phyloP scores from a whole-genome alignment of 495 filamentous ascomycete species.

The Trichoderma parareesei region DNA sequence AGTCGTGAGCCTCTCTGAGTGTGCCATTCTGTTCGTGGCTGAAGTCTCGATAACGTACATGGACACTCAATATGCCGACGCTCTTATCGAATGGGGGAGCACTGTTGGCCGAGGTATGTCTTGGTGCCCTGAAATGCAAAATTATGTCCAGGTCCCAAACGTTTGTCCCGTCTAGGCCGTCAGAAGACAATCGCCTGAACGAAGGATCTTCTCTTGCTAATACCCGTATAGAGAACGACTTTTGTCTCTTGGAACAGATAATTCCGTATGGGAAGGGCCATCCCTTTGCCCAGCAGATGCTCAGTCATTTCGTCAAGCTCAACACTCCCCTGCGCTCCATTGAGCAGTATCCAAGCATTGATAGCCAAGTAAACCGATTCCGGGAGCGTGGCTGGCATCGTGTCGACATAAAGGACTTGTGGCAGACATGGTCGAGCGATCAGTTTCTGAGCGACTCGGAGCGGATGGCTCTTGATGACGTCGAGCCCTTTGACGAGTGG shows the following conservation, averaged over 20 bases:
- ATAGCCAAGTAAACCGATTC: slow-evolving; percentile 61
- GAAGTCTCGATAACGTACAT: slow-evolving; percentile 92
- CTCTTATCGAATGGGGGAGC: slow-evolving; percentile 60
- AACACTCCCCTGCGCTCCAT: slow-evolving; percentile 68
- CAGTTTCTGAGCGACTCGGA: slow-evolving; percentile 49
- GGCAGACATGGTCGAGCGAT: slow-evolving; percentile 69
- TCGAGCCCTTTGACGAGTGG: slow-evolving; percentile 92
- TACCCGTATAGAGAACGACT: slow-evolving; percentile 34
- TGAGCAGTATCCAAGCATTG: slow-evolving; percentile 55
- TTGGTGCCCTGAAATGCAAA: slow-evolving; percentile 13
- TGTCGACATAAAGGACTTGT: slow-evolving; percentile 55
- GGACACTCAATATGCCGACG: slow-evolving; percentile 65
- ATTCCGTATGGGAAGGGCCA: slow-evolving; percentile 67
- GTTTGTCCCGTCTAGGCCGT: not conserved
- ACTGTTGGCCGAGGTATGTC: slow-evolving; percentile 22
- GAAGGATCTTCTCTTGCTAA: not conserved
- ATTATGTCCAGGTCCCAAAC: not conserved
- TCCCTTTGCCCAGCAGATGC: slow-evolving; percentile 84
- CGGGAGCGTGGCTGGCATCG: slow-evolving; percentile 52
- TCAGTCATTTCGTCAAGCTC: slow-evolving; percentile 73
- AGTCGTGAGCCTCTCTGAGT: slow-evolving; percentile 46
- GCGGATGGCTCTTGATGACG: slow-evolving; percentile 48
- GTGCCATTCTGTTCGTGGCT: slow-evolving; percentile 66
- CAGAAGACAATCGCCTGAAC: not conserved
- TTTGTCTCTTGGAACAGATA: slow-evolving; percentile 86